Evolutionary conservation across 2,329 filamentous ascomycete species (phyloP).

Genomic region (Alternaria incomplexa): DNA sequence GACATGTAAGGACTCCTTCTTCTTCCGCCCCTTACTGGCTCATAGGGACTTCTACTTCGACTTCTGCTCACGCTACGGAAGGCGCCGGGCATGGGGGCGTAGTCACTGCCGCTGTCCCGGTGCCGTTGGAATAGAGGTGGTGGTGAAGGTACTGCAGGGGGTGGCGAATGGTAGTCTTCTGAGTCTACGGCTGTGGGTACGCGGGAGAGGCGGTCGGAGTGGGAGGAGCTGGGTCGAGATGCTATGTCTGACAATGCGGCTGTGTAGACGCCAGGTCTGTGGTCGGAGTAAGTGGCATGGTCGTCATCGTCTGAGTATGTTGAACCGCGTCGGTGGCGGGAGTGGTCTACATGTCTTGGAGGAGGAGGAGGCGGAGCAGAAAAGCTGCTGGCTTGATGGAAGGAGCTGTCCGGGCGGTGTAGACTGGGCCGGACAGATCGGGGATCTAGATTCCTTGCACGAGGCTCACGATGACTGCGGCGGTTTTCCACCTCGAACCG

Average conservation of each 20-base stretch:
- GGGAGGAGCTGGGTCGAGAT: constrained; percentile 3
- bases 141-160: neutral
- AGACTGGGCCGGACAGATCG: neutral
- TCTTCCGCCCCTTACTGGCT: neutral
- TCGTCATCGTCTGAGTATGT: neutral
- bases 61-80: neutral
- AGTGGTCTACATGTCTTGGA: neutral
- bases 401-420: neutral
- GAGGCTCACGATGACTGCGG: neutral
- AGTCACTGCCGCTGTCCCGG: neutral
- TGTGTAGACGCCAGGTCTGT: neutral
- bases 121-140: neutral
- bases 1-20: neutral
- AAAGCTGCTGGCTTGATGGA: neutral
- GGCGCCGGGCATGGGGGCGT: neutral
- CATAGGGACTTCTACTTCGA: neutral
- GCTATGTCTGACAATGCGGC: neutral
- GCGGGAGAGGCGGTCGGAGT: neutral
- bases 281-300: neutral
- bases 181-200: neutral
- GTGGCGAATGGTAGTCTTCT: neutral
- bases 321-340: neutral
- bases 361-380: neutral
- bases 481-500: neutral
- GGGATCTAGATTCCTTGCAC: neutral